These are phyloP conservation scores for Acer campestre DNA, from an alignment of 345 rosid genomes.

Conservation along the genomic window DNA sequence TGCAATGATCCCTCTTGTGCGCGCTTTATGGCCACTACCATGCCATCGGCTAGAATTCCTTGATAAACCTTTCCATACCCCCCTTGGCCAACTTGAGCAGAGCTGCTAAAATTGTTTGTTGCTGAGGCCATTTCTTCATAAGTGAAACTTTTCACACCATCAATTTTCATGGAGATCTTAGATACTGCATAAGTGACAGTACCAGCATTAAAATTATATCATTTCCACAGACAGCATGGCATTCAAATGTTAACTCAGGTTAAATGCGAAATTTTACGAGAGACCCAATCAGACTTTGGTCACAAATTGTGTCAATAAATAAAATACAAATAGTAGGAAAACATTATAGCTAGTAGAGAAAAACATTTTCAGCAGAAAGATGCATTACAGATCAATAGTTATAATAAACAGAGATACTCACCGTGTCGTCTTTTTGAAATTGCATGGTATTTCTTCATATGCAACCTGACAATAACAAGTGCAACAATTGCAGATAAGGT, in stretches of 20 bases:
- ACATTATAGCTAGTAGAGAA: no score
- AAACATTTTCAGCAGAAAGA: no score
- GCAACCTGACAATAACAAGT: conserved; percentile 56
- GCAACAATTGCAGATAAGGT: conserved; percentile 67
- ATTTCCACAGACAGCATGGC: no score
- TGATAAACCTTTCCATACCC: conserved; percentile 95
- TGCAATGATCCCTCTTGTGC: conserved; percentile 90
- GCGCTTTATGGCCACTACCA: conserved; percentile 87
- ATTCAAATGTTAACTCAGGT: no score
- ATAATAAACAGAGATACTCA: conserved; percentile 39
- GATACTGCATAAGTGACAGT: conserved; percentile 45
- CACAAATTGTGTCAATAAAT: no score
- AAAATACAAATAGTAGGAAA: no score
- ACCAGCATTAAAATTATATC: conserved; percentile 18
- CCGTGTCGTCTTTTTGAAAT: conserved; percentile 56
- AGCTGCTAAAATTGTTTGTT: conserved; percentile 60
- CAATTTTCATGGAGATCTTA: conserved; percentile 62
- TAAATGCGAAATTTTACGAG: no score
- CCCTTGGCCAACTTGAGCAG: conserved; percentile 85
- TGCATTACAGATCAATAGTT: background rate
- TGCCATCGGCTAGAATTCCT: conserved; percentile 73
- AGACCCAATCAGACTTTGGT: no score
- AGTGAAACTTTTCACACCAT: conserved; percentile 76
- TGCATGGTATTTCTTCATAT: conserved; percentile 40
- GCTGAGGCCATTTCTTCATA: conserved; percentile 70